Conservation (phyloP, 2,329 filamentous ascomycete genomes). For the Cytospora mali region DNA sequence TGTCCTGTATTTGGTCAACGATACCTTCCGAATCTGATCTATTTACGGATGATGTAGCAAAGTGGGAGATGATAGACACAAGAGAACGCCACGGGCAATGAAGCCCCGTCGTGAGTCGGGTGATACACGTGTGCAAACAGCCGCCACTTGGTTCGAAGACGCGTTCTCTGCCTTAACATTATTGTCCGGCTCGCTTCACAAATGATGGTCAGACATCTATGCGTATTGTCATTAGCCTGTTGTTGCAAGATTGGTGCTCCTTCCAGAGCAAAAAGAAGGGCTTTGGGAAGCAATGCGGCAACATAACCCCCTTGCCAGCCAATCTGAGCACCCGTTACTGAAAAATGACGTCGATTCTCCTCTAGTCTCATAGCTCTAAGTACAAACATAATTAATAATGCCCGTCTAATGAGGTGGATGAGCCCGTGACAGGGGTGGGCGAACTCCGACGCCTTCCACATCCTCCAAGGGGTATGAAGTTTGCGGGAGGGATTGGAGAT, state of each 20-base stretch:
- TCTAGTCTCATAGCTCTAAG: constrained; percentile 15
- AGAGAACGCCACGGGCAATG: no score
- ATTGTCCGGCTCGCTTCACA: no score
- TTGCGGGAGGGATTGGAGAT: constrained; percentile 78
- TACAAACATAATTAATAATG: constrained; percentile 1
- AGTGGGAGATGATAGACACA: no score
- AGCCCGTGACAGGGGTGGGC: constrained; percentile 25
- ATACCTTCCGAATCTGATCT: no score
- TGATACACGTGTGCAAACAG: no score
- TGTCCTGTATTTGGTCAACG: no score
- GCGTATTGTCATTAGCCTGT: background rate
- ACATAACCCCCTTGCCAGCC: background rate
- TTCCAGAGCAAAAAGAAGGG: background rate
- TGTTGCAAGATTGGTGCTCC: background rate
- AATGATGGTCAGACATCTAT: background rate
- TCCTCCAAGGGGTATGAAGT: constrained; percentile 76
- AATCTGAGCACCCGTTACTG: background rate
- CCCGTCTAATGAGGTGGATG: constrained; percentile 20
- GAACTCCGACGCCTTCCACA: constrained; percentile 39
- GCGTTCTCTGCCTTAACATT: no score
- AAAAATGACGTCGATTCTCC: background rate
- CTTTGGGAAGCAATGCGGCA: background rate
- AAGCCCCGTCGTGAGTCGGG: no score
- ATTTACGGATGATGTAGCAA: no score
- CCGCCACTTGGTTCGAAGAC: no score